Conservation (phyloP, 2,329 filamentous ascomycete genomes). For the Epichloe elymi region DNA sequence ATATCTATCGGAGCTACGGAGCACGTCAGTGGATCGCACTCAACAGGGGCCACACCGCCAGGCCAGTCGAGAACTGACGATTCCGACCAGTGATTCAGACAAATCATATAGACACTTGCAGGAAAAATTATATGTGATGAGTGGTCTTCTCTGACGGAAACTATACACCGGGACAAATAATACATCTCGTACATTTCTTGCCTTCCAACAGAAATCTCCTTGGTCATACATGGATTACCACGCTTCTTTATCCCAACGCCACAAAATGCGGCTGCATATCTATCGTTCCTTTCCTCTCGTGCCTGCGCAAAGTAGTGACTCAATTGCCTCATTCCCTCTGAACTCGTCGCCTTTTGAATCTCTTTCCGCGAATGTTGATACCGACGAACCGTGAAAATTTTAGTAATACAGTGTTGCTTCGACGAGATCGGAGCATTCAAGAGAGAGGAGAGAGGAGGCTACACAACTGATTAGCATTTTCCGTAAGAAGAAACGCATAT, state of each 20-base stretch:
- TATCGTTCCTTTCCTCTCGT: background rate
- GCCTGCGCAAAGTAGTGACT: background rate
- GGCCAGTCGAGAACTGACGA: no score
- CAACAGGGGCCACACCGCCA: no score
- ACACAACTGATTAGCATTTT: conserved; percentile 11
- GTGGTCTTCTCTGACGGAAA: no score
- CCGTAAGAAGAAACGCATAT: background rate
- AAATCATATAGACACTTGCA: no score
- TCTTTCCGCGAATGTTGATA: background rate
- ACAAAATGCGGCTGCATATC: background rate
- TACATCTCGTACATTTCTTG: background rate
- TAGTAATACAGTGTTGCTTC: background rate
- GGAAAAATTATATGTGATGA: no score
- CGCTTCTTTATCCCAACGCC: background rate
- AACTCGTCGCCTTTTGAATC: background rate
- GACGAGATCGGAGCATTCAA: conserved; percentile 21
- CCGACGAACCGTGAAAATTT: background rate
- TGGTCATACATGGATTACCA: background rate
- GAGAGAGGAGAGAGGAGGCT: conserved; percentile 54
- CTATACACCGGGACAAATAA: background rate
- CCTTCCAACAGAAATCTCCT: background rate
- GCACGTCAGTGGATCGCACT: no score
- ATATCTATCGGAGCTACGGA: no score
- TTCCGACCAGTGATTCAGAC: no score
- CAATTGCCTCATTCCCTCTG: background rate